Conservation (phyloP, 768 basidiomycete species). For the Coprinellus micaceus region DNA sequence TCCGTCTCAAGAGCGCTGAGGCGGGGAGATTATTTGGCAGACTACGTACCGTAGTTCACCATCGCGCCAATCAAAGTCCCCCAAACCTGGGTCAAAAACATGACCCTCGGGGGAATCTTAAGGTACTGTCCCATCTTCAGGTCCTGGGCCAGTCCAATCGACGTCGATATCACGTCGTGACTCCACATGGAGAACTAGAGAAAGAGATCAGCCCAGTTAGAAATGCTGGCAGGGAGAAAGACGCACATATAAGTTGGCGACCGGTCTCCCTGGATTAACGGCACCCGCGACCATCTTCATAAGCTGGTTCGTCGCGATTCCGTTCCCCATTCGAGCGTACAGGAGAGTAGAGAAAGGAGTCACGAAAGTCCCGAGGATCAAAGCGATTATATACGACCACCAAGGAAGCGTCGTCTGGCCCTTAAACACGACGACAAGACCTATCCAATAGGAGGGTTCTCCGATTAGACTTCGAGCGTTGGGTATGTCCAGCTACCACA, state of each 20-base stretch:
- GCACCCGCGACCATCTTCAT: conserved; percentile 67
- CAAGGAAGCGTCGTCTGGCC: conserved; percentile 61
- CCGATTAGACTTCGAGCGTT: conserved; percentile 7
- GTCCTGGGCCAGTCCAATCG: conserved; percentile 51
- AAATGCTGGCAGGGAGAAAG: background rate
- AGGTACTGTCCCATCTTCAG: conserved; percentile 73
- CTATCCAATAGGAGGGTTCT: background rate
- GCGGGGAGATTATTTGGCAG: background rate
- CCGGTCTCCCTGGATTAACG: conserved; percentile 58
- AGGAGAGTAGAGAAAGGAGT: conserved; percentile 16
- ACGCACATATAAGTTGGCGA: conserved; percentile 65
- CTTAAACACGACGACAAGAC: conserved; percentile 53
- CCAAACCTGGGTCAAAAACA: conserved; percentile 66
- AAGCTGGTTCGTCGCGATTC: conserved; percentile 21
- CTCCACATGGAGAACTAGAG: conserved; percentile 65
- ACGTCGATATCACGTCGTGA: conserved; percentile 56
- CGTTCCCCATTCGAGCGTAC: conserved; percentile 7
- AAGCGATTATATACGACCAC: conserved; percentile 59
- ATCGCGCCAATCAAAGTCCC: conserved; percentile 49
- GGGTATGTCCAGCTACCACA: no score
- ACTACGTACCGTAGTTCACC: conserved; percentile 34
- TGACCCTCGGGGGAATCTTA: conserved; percentile 65
- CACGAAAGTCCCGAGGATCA: conserved; percentile 46
- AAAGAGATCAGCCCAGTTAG: background rate
- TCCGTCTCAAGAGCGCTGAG: background rate